These are phyloP conservation scores for Phytophthora nicotianae DNA, from an alignment of 352 stramenopile species.

Conservation along the genomic window DNA sequence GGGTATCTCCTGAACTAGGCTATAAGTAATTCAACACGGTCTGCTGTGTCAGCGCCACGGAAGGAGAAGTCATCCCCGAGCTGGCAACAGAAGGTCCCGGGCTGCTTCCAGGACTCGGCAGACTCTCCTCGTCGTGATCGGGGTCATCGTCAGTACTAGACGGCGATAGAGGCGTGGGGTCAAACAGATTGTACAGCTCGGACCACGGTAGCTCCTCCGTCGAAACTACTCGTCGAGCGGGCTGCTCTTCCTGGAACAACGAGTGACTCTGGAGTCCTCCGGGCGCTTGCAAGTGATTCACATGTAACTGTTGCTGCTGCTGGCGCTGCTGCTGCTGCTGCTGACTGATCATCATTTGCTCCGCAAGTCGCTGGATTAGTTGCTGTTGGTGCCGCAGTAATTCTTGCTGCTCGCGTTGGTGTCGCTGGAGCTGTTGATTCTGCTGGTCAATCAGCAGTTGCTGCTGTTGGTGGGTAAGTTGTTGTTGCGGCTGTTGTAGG, in stretches of 20 bases:
- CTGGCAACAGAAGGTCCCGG: constrained; percentile 20
- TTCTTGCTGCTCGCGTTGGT: constrained; percentile 41
- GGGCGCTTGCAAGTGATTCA: constrained; percentile 29
- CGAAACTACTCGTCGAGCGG: constrained; percentile 64
- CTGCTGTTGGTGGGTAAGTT: constrained; percentile 30
- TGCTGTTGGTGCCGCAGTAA: constrained; percentile 32
- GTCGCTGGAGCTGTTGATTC: constrained; percentile 45
- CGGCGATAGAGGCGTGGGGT: constrained; percentile 49
- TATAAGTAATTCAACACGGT: constrained; percentile 76
- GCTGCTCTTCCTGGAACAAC: constrained; percentile 65
- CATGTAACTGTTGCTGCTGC: constrained; percentile 12
- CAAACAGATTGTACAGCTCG: constrained; percentile 84
- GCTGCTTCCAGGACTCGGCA: constrained; percentile 37
- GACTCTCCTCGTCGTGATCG: constrained; percentile 64
- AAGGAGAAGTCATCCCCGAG: constrained; percentile 21
- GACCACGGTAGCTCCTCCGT: constrained; percentile 82
- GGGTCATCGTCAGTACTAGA: constrained; percentile 54
- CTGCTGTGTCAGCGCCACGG: constrained; percentile 28
- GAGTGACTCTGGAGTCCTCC: constrained; percentile 63
- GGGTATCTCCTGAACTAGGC: constrained; percentile 27
- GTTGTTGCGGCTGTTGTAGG: constrained; percentile 33
- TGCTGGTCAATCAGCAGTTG: constrained; percentile 33
- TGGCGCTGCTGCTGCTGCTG: constrained; percentile 39
- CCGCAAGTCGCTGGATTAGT: constrained; percentile 42
- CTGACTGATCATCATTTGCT: constrained; percentile 45